Evolutionary conservation across 345 rosid species (phyloP).

Genomic region (Populus simonii): DNA sequence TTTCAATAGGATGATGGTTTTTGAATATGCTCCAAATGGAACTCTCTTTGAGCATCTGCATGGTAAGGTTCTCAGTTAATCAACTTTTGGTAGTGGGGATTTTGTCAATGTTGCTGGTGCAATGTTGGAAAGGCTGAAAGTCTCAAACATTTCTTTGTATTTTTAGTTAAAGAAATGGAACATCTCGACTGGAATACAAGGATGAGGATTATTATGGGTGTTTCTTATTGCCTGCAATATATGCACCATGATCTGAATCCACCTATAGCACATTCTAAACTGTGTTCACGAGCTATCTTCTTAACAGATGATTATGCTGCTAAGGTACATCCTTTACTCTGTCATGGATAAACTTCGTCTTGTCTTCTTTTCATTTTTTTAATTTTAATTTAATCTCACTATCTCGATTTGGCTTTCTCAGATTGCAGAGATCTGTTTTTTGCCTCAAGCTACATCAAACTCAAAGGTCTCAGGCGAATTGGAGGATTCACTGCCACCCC

Average conservation of each 20-base stretch:
- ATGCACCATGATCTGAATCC: constrained; percentile 92
- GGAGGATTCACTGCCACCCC: constrained; percentile 47
- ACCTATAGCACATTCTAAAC: constrained; percentile 48
- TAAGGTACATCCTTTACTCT: constrained; percentile 48
- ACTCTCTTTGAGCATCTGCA: constrained; percentile 82
- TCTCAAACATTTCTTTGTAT: constrained; percentile 15
- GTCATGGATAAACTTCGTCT: neutral
- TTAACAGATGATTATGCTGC: constrained; percentile 94
- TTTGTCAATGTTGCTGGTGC: neutral
- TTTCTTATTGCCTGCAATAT: constrained; percentile 81
- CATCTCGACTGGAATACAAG: constrained; percentile 90
- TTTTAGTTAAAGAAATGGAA: constrained; percentile 74
- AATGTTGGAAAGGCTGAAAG: constrained; percentile 13
- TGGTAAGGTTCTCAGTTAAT: constrained; percentile 39
- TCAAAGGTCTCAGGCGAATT: constrained; percentile 32
- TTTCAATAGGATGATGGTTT: constrained; percentile 94
- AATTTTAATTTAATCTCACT: neutral
- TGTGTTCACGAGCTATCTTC: constrained; percentile 45
- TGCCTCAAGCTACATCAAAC: constrained; percentile 23
- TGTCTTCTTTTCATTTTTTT: neutral
- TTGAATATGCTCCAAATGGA: constrained; percentile 96
- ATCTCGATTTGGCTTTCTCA: constrained; percentile 20
- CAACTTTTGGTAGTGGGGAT: neutral
- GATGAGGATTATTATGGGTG: constrained; percentile 87
- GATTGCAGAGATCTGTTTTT: constrained; percentile 58